Evolutionary conservation across 192 early-diverging fungal genomes (phyloP), one percentile per base, ranked within the genome.

Genomic region (Podila horticola): DNA sequence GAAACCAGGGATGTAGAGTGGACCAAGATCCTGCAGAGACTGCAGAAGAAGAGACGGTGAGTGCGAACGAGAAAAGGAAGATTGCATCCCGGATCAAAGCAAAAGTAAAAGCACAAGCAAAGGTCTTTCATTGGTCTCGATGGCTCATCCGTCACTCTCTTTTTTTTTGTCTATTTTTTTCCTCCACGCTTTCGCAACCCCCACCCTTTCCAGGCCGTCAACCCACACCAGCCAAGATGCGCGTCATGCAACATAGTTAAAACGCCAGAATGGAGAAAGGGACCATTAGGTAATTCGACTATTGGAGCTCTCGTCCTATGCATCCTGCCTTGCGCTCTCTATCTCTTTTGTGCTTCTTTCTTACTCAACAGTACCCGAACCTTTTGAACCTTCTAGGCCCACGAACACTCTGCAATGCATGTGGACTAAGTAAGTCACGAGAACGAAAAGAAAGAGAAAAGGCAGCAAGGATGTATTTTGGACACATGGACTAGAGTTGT

Each of bases 181-280:
- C 2, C n/a, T 41, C 33, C 9, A 31, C 33, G 1, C 31, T 30
- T 11, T 22, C 33, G 19, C 13, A 20, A 13, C 2, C 38, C 20
- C 15, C 19, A 4, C 17, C 10, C 33, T 6, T 22, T 30, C 55
- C 57, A 73, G 67, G 36, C 71, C 38, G 13, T 69, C 1, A 73
- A 73, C 36, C 71, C 62, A 26, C 59, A 81, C 50, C 77, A 81
- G 48, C 57, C 68, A 22, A 71, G 67, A 24, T 81, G 77, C 24
- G 72, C 77, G 0, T 73, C 77, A 1, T 81, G 77, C 41, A 81
- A 81, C 67, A 81, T 63, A 38, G 70, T 81, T 66, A 81, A 81
- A 49, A 81, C 77, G 0, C 77, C 77, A 29, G 77, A 81, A n/a
- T 81, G 77, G 77, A 71, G 77, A 69, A 81, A 81, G 62, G 77